Base-by-base conservation (phyloP, 257 asterid genomes). In the Capsicum rhomboideum region DNA sequence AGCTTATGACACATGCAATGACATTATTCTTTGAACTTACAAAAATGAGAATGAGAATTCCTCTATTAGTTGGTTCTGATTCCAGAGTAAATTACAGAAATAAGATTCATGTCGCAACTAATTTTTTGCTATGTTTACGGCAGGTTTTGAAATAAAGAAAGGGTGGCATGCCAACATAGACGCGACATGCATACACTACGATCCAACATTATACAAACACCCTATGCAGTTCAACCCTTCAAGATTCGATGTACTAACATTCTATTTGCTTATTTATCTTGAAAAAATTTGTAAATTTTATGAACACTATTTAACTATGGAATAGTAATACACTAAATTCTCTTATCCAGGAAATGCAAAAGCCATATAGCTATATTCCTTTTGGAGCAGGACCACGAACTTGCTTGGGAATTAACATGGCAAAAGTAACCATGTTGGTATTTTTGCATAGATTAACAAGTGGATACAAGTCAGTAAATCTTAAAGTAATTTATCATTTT, bases 351-450 rank as follows among this genome's bases (percentile, higher is more conserved):
- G 97, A 88, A 74, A 89, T 86, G 83, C 94, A 84, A 63, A 91
- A 87, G 83, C 94, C 97, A 31, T 92, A 89, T 16, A 89, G 90
- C 77, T 92, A 90, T 84, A 86, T 92, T 40, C 97, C 97, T 2
- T 92, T 91, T 23, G 94, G 94, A 58, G 85, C 90, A 52, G 97
- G 97, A 44, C 90, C 95, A 1, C 75, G 94, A 69, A 87, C 93
- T 11, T 92, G 97, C 87, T 85, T 92, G 89, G 97, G 97, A 11
- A 90, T 90, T 49, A 92, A 91, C 80, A 88, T 92, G 93, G 94
- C 93, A 13, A 92, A 91, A 77, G 87, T 88, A 75, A 91, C 91
- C 6, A 89, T 92, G 94, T 34, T 86, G 85, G 92, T 89, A 72
- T 92, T 89, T 50, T 58, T 92, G 78, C 91, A 91, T 78, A 87